These are phyloP conservation scores for Fusarium sp. DNA, from an alignment of 2,329 filamentous ascomycete species.

Conservation along the genomic window DNA sequence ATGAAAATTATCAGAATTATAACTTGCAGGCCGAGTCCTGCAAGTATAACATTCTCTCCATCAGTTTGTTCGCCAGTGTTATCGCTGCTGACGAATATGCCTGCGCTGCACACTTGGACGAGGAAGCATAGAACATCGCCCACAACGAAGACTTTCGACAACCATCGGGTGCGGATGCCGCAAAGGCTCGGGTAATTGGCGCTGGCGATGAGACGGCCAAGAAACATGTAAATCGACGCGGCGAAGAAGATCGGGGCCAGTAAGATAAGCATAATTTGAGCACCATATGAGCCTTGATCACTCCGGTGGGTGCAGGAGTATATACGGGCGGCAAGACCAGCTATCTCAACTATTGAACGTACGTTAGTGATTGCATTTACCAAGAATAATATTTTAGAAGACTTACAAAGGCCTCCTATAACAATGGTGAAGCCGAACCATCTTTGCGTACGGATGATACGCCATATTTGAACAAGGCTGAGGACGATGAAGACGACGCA, in stretches of 20 bases:
- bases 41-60: not conserved
- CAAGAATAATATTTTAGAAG: not conserved
- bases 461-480: not conserved
- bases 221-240: slow-evolving; percentile 8
- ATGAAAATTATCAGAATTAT: not conserved
- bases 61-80: not conserved
- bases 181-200: not conserved
- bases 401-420: not conserved
- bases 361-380: no score
- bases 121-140: not conserved
- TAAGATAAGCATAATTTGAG: not conserved
- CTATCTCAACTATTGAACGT: not conserved
- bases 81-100: not conserved
- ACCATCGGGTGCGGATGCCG: not conserved
- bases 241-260: slow-evolving; percentile 7
- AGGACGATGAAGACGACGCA: not conserved
- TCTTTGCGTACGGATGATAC: not conserved
- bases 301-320: not conserved
- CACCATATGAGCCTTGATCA: not conserved
- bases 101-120: not conserved
- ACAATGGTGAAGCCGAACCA: not conserved
- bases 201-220: not conserved
- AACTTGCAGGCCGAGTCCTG: not conserved
- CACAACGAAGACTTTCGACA: not conserved
- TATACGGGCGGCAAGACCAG: not conserved